Conservation (phyloP, 768 basidiomycete species). For the Trametes punicea region DNA sequence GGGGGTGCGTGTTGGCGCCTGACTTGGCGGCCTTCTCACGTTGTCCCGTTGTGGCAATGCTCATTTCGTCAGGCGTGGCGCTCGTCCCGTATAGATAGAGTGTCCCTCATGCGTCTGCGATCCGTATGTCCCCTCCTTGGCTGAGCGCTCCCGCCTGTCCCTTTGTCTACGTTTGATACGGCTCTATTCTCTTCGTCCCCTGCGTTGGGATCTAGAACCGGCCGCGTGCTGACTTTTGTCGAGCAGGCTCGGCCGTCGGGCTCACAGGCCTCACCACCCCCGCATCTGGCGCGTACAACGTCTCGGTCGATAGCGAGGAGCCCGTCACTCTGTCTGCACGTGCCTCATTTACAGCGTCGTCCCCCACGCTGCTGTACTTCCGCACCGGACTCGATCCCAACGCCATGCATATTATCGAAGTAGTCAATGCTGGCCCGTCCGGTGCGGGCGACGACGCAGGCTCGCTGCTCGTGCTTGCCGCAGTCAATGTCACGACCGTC, state of each 20-base stretch:
- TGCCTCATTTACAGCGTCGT: constrained; percentile 45
- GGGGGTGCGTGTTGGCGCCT: constrained; percentile 3
- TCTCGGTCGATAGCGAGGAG: constrained; percentile 42
- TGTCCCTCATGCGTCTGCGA: neutral
- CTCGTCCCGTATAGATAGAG: constrained; percentile 6
- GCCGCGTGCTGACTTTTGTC: constrained; percentile 1
- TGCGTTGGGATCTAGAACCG: neutral
- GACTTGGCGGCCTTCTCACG: constrained; percentile 5
- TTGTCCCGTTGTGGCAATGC: constrained; percentile 4
- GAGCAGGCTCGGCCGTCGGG: constrained; percentile 56
- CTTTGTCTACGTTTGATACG: neutral
- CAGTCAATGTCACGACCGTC: constrained; percentile 47
- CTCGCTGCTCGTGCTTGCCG: constrained; percentile 36
- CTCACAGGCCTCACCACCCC: constrained; percentile 60
- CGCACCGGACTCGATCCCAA: constrained; percentile 56
- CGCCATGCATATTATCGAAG: constrained; percentile 44
- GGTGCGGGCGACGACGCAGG: constrained; percentile 28
- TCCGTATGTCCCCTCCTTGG: constrained; percentile 6
- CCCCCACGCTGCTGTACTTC: constrained; percentile 59
- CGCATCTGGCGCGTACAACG: constrained; percentile 54
- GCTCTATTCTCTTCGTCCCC: neutral
- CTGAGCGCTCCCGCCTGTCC: neutral
- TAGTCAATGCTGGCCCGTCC: constrained; percentile 53
- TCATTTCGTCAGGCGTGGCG: neutral
- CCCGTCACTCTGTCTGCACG: constrained; percentile 37